Evolutionary conservation across 306 rosid genomes (phyloP).

Genomic region (Betula pendula): DNA sequence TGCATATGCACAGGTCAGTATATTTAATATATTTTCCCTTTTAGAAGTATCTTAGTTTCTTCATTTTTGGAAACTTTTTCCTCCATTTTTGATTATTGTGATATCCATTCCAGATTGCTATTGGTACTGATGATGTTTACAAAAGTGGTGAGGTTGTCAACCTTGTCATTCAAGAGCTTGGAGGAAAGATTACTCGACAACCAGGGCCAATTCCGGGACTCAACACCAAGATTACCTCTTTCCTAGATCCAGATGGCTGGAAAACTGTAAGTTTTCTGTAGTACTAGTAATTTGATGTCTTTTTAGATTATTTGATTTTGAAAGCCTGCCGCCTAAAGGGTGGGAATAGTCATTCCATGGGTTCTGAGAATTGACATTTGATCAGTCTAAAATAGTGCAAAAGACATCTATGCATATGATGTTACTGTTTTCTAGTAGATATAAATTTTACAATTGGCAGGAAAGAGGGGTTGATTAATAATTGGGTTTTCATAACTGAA

Average conservation of each 20-base stretch:
- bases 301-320: neutral
- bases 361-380: neutral
- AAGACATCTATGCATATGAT: neutral
- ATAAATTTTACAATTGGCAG: neutral
- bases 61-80: constrained; percentile 10
- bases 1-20: constrained; percentile 89
- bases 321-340: neutral
- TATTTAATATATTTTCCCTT: neutral
- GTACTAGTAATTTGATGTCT: neutral
- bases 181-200: constrained; percentile 90
- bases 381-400: neutral
- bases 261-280: constrained; percentile 71
- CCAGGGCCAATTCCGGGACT: constrained; percentile 89
- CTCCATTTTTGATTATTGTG: constrained; percentile 16
- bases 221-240: constrained; percentile 82
- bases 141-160: constrained; percentile 85
- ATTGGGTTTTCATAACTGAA: neutral
- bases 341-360: neutral
- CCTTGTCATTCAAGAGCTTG: constrained; percentile 73
- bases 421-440: neutral
- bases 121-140: constrained; percentile 91
- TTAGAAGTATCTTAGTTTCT: neutral
- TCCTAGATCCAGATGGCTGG: constrained; percentile 98
- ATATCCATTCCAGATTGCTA: constrained; percentile 61
- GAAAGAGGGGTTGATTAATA: neutral